Percentiles rank a stretch among this genome's conserved stretches.
These are phyloP conservation scores for Nemania diffusa DNA, from an alignment of 2,329 filamentous ascomycete genomes.

Conservation along the genomic window DNA sequence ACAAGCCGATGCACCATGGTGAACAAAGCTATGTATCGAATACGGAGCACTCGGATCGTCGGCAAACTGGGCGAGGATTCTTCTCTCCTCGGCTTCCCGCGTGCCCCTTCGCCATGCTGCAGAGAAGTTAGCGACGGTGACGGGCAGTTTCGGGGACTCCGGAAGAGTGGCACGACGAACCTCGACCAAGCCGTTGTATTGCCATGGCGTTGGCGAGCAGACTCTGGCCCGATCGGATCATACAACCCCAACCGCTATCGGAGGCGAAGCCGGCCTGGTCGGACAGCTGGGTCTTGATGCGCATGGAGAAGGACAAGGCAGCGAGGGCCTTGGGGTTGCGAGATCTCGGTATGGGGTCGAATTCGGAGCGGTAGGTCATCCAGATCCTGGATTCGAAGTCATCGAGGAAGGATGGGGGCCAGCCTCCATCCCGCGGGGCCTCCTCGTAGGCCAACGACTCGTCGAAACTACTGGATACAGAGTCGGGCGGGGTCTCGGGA, in stretches of 20 bases:
- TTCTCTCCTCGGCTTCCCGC: constrained; percentile 69
- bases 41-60: constrained; percentile 88
- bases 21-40: constrained; percentile 94
- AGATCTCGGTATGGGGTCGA: constrained; percentile 82
- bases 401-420: constrained; percentile 86
- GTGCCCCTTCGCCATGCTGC: constrained; percentile 79
- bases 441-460: constrained; percentile 63
- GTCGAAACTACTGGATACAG: constrained; percentile 62
- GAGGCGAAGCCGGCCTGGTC: constrained; percentile 87
- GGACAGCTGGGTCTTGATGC: constrained; percentile 80
- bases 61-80: constrained; percentile 83
- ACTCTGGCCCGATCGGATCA: constrained; percentile 97
- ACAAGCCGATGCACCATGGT: constrained; percentile 85
- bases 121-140: constrained; percentile 37
- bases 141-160: neutral
- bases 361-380: constrained; percentile 95
- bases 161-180: constrained; percentile 56
- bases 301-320: constrained; percentile 83
- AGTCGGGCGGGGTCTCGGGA: constrained; percentile 60
- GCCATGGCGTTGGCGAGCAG: constrained; percentile 87
- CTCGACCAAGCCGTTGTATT: constrained; percentile 79
- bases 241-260: constrained; percentile 97
- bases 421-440: constrained; percentile 64
- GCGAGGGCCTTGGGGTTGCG: constrained; percentile 76
- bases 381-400: constrained; percentile 94